phyloP scores from a whole-genome alignment of 2,329 filamentous ascomycete species.

The Alternaria postmessia region DNA sequence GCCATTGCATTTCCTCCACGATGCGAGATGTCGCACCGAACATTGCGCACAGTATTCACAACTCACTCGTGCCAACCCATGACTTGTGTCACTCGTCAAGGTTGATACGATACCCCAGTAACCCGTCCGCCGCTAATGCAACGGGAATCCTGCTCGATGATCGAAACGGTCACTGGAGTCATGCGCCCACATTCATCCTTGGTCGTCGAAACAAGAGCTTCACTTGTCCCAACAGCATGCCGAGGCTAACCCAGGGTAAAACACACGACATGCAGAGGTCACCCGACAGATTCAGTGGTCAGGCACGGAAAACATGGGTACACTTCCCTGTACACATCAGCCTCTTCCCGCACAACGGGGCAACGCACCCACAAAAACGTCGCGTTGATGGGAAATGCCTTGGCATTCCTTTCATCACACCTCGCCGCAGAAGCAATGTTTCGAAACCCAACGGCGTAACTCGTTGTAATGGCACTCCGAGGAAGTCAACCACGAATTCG shows the following conservation, averaged over 20 bases:
- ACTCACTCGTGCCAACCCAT: background rate
- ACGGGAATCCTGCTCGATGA: background rate
- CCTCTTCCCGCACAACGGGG: background rate
- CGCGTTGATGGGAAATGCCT: background rate
- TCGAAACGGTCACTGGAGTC: background rate
- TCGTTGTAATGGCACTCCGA: background rate
- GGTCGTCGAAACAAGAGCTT: background rate
- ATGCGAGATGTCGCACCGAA: background rate
- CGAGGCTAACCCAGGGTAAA: background rate
- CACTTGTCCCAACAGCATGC: background rate
- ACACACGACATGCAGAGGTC: background rate
- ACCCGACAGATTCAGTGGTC: background rate
- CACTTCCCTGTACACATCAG: background rate
- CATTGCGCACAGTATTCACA: background rate
- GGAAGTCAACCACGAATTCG: background rate
- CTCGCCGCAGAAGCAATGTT: slow-evolving; percentile 2
- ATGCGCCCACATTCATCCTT: background rate
- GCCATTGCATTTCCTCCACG: background rate
- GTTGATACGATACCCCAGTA: background rate
- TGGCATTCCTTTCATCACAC: slow-evolving; percentile 1
- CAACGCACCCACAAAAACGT: background rate
- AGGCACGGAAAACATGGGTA: background rate
- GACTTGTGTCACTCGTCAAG: background rate
- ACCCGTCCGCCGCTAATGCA: slow-evolving; percentile 3
- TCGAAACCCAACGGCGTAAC: background rate